A percentile compares a stretch with the other conserved stretches of the same genome.
phyloP scores from a whole-genome alignment of 257 asterid species.

The Gardenia jasminoides region DNA sequence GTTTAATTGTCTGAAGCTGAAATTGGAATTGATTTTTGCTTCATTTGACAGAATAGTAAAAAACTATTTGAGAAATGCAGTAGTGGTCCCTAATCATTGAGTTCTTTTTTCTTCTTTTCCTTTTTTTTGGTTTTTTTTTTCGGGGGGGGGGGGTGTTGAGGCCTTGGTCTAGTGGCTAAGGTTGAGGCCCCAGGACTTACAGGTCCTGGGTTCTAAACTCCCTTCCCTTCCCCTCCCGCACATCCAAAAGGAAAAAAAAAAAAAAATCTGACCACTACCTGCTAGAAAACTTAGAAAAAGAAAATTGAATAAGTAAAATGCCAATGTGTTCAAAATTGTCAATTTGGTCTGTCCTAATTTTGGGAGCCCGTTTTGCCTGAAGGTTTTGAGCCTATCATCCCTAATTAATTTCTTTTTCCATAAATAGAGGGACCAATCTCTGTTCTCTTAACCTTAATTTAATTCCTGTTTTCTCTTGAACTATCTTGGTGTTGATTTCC shows the following conservation, averaged over 20 bases:
- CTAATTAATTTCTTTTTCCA: neutral
- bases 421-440: neutral
- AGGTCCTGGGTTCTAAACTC: too few species aligned
- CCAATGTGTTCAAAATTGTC: neutral
- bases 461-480: too few species aligned
- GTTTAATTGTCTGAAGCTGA: neutral
- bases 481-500: neutral
- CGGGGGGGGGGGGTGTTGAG: too few species aligned
- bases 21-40: neutral
- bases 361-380: neutral
- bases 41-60: neutral
- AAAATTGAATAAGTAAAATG: neutral
- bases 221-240: too few species aligned
- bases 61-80: neutral
- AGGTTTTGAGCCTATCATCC: neutral
- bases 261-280: too few species aligned
- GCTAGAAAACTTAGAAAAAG: too few species aligned
- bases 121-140: too few species aligned
- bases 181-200: too few species aligned
- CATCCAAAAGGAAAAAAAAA: too few species aligned
- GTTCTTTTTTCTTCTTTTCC: too few species aligned
- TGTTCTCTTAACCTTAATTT: neutral
- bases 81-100: neutral
- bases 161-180: too few species aligned
- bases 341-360: neutral